Evolutionary conservation across 371 early-diverging fungal species (phyloP).

Genomic region (Mortierella sp.): DNA sequence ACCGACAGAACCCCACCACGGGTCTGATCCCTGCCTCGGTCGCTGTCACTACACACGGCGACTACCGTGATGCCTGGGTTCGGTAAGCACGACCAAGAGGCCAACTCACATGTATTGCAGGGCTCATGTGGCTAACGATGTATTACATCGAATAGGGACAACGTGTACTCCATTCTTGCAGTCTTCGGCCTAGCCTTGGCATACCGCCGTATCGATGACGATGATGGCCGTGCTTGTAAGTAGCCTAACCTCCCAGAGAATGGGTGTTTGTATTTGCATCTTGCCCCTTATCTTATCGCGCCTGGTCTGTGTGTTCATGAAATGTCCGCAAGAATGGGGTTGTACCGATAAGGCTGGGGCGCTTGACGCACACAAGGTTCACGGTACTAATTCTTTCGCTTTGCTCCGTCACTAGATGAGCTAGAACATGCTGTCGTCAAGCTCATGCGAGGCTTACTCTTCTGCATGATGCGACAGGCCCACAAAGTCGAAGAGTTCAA

Average conservation of each 20-base stretch:
- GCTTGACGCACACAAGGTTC: no score
- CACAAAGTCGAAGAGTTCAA: conserved; percentile 86
- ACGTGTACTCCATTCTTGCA: conserved; percentile 92
- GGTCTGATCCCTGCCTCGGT: conserved; percentile 93
- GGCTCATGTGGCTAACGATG: not conserved
- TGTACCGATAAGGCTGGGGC: no score
- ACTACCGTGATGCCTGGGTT: conserved; percentile 94
- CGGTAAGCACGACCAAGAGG: conserved; percentile 61
- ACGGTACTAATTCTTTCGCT: no score
- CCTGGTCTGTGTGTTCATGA: no score
- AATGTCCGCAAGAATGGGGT: no score
- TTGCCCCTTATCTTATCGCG: no score
- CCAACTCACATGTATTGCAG: not conserved
- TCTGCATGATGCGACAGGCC: conserved; percentile 89
- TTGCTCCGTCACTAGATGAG: conserved; percentile 66
- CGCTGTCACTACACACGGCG: conserved; percentile 85
- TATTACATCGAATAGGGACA: conserved; percentile 69
- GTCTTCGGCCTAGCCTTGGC: conserved; percentile 89
- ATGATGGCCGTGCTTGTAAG: conserved; percentile 84
- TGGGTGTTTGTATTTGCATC: no score
- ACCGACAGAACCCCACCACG: conserved; percentile 83
- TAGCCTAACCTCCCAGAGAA: no score
- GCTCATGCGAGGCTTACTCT: conserved; percentile 86
- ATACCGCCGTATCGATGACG: conserved; percentile 86
- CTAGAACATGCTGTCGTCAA: conserved; percentile 89